Percentiles rank a stretch among this genome's conserved stretches.
Evolutionary conservation across 257 asterid genomes (phyloP).

Genomic region (Petunia secreta): DNA sequence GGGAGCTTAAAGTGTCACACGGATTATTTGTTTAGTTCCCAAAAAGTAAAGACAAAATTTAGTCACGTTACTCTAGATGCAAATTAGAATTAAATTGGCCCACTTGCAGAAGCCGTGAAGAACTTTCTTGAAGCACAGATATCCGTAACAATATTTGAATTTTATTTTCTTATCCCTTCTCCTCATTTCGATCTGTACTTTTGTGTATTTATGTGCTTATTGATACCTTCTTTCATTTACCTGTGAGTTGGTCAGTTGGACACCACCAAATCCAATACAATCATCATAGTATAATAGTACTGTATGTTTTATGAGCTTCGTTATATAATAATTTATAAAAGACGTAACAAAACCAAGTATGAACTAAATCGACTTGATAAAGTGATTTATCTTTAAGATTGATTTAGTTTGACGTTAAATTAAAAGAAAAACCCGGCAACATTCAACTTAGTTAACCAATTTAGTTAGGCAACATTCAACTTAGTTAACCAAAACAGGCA

Average conservation of each 20-base stretch:
- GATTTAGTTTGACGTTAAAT: not conserved
- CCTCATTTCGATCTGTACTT: not conserved
- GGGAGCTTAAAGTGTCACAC: too few relatives aligned
- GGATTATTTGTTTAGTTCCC: too few relatives aligned
- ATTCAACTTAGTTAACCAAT: too few relatives aligned
- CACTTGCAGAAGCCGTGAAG: too few relatives aligned
- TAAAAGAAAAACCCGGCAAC: not conserved
- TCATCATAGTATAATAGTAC: not conserved
- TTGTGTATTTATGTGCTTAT: not conserved
- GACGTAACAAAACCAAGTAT: not conserved
- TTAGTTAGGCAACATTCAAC: too few relatives aligned
- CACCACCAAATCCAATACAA: not conserved
- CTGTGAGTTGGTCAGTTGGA: not conserved
- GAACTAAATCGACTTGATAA: not conserved
- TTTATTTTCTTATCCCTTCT: not conserved
- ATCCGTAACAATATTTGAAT: too few relatives aligned
- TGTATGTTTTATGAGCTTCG: not conserved
- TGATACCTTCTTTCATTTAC: not conserved
- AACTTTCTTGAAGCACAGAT: slow-evolving; percentile 23
- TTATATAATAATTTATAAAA: not conserved
- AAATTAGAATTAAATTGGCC: too few relatives aligned
- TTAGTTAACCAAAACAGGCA: too few relatives aligned
- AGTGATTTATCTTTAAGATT: not conserved
- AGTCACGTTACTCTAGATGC: too few relatives aligned
- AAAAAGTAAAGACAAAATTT: too few relatives aligned